Evolutionary conservation across 23 red algal genomes (phyloP).

Genomic region (Gracilariopsis chorda): DNA sequence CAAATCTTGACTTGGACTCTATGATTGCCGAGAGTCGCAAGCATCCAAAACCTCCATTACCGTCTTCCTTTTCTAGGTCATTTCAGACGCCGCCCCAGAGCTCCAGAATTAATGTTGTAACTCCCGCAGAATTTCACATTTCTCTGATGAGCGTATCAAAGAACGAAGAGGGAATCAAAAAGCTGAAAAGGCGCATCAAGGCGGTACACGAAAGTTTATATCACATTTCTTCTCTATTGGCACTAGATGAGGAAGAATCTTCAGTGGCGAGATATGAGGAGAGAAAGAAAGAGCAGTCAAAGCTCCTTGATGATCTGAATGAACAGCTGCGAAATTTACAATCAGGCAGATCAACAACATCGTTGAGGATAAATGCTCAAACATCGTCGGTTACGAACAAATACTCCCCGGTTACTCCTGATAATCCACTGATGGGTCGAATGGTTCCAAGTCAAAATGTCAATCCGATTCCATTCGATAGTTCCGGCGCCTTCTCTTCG

Average conservation of each 20-base stretch:
- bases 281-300: constrained; percentile 6
- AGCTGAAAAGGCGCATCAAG: constrained; percentile 33
- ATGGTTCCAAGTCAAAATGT: not conserved
- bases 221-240: constrained; percentile 38
- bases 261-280: not conserved
- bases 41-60: not conserved
- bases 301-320: constrained; percentile 33
- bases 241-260: constrained; percentile 20
- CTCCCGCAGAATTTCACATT: not conserved
- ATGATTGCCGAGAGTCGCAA: constrained; percentile 16
- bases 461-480: not conserved
- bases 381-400: not conserved
- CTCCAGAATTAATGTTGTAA: not conserved
- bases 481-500: not conserved
- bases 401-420: constrained; percentile 43
- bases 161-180: constrained; percentile 2
- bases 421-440: not conserved
- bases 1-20: constrained; percentile 39
- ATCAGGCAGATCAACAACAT: not conserved
- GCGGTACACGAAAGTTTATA: constrained; percentile 41
- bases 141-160: not conserved
- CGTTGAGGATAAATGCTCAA: not conserved
- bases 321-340: not conserved
- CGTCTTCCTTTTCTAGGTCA: not conserved
- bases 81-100: not conserved